These are phyloP conservation scores for Saccharomyces uvarum DNA, from an alignment of 1,139 yeast species.

Conservation along the genomic window DNA sequence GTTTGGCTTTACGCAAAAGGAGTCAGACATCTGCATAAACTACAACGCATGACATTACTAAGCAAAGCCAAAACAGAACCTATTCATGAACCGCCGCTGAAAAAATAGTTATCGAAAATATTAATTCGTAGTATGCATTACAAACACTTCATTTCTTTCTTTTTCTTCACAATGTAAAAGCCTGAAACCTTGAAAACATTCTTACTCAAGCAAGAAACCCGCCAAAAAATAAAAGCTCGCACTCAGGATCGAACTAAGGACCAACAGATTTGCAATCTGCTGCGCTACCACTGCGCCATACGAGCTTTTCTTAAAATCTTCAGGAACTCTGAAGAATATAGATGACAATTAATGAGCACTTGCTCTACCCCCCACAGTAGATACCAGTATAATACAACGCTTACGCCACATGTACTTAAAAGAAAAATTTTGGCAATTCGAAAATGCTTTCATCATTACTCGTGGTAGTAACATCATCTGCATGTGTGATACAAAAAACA, in stretches of 20 bases:
- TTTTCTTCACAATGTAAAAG: background rate
- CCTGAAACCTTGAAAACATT: background rate
- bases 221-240: conserved; percentile 45
- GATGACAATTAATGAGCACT: too few relatives aligned
- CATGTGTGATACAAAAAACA: too few relatives aligned
- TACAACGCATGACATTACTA: conserved; percentile 41
- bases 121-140: background rate
- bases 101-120: background rate
- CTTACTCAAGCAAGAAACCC: background rate
- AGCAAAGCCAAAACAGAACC: conserved; percentile 18
- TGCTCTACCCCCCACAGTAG: too few relatives aligned
- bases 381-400: too few relatives aligned
- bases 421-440: too few relatives aligned
- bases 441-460: too few relatives aligned
- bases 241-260: conserved; percentile 81
- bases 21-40: conserved; percentile 35
- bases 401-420: too few relatives aligned
- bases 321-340: too few relatives aligned
- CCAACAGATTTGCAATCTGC: conserved; percentile 89
- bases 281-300: conserved; percentile 90
- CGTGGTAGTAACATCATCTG: too few relatives aligned
- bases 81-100: background rate
- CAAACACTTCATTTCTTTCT: background rate
- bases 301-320: conserved; percentile 37
- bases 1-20: conserved; percentile 34